Evolutionary conservation across 148 eudicot species (phyloP), one percentile per base, ranked within the genome.

Genomic region (Silene conica): DNA sequence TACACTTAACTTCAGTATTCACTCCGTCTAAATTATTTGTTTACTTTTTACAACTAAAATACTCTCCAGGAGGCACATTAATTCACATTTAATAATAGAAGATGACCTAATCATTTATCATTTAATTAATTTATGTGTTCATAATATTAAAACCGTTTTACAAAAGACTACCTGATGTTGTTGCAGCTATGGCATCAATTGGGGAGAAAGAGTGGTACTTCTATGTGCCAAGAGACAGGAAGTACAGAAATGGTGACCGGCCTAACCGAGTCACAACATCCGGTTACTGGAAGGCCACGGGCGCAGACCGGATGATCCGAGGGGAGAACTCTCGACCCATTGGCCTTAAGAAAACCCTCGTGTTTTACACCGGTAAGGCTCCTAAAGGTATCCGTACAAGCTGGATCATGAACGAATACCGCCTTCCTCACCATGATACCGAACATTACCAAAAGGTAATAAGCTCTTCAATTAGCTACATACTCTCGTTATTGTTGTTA

Each of bases 391-490:
- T 93, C 71, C 86, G 96, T 55, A 87, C 85, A 23, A 90, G 96
- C 59, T 93, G 98, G 98, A 93, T 93, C 75, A 93, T 93, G 98
- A 93, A 90, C 26, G 98, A 93, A 69, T 93, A 93, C 54, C 96
- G 98, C 14, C 80, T 90, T 69, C 98, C 98, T 0, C 98, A 93
- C 6, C 93, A 90, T 59, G 97, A 91, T 58, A 89, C 93, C 23
- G 89, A 92, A 68, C 91, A 91, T n/a, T 86, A 87, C 34, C 96
- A 91, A 67, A 94, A 94, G 98, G 98, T 89, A 52, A 43, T 89
- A 52, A 43, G 14, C 8, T 62, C 19, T 63, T 26, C 31, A 6
- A 8, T 25, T 50, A 50, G 2, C 1, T 50, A 50, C 18, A 3
- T 14, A 12, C 3, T 50, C 5, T 50, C 16, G 14, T 50, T 3